These are phyloP conservation scores for Penicillium thymicola DNA, from an alignment of 2,329 filamentous ascomycete species.

Conservation along the genomic window DNA sequence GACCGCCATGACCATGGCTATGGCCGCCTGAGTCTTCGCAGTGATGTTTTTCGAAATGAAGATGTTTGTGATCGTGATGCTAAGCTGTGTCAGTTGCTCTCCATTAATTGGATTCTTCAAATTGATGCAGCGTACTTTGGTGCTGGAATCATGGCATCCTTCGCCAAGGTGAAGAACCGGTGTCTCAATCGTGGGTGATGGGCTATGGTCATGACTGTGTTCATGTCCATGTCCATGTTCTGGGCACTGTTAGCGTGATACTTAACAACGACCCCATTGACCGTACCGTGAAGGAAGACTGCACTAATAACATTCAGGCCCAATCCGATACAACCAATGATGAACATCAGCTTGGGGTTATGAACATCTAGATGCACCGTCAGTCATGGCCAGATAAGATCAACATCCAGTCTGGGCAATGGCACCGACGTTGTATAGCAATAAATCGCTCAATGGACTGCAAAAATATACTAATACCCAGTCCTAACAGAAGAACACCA, in stretches of 20 bases:
- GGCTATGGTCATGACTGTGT: background rate
- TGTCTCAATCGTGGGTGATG: conserved; percentile 9
- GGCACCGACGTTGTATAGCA: conserved; percentile 28
- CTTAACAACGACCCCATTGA: background rate
- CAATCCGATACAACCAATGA: conserved; percentile 67
- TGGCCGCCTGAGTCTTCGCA: conserved; percentile 7
- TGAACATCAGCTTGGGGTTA: conserved; percentile 63
- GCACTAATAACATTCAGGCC: conserved; percentile 65
- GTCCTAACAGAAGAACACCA: conserved; percentile 67
- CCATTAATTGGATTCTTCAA: background rate
- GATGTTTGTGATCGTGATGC: conserved; percentile 29
- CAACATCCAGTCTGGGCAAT: background rate
- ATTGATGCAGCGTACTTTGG: conserved; percentile 10
- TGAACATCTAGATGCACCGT: conserved; percentile 52
- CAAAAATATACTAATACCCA: conserved; percentile 69
- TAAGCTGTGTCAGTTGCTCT: conserved; percentile 5
- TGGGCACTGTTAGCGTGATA: conserved; percentile 6
- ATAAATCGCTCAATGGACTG: conserved; percentile 65
- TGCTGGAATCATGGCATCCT: conserved; percentile 7
- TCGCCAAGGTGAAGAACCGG: conserved; percentile 8
- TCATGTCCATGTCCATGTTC: conserved; percentile 22
- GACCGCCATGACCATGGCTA: conserved; percentile 23
- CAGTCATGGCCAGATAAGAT: background rate
- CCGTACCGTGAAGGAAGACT: conserved; percentile 60
- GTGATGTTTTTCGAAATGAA: conserved; percentile 11